Evolutionary conservation across 2,329 filamentous ascomycete genomes (phyloP).

Genomic region (Colletotrichum godetiae): DNA sequence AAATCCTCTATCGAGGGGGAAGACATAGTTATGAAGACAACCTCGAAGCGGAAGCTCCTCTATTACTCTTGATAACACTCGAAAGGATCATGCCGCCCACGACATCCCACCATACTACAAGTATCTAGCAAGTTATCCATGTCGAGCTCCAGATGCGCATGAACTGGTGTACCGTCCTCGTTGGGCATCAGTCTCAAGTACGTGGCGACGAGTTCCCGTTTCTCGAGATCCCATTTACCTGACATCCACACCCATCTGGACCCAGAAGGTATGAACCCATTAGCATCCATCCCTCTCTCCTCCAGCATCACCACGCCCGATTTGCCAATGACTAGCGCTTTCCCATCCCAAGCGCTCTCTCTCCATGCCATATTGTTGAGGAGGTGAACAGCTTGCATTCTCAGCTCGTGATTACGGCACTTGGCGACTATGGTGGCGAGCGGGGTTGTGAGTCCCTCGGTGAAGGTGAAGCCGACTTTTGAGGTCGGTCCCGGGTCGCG

Average conservation of each 20-base stretch:
- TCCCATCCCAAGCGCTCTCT: slow-evolving; percentile 32
- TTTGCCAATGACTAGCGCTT: slow-evolving; percentile 30
- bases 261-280: slow-evolving; percentile 30
- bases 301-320: slow-evolving; percentile 36
- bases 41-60: neutral
- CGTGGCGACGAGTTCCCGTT: slow-evolving; percentile 24
- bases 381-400: slow-evolving; percentile 31
- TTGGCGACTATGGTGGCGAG: slow-evolving; percentile 34
- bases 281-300: slow-evolving; percentile 31
- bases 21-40: too few relatives aligned
- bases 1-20: neutral
- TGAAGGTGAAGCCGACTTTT: slow-evolving; percentile 17
- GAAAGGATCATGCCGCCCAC: slow-evolving; percentile 1
- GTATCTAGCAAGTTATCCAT: slow-evolving; percentile 17
- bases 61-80: neutral
- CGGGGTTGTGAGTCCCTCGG: slow-evolving; percentile 33
- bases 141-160: slow-evolving; percentile 10
- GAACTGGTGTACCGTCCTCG: neutral
- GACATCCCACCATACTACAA: slow-evolving; percentile 14
- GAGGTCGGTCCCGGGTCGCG: slow-evolving; percentile 16
- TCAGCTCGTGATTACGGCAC: slow-evolving; percentile 35
- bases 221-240: slow-evolving; percentile 30
- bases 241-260: slow-evolving; percentile 35
- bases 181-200: slow-evolving; percentile 23
- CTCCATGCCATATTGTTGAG: slow-evolving; percentile 34